Conservation (phyloP, 805 yeast species). For the Myxozyma vanderwaltii region DNA sequence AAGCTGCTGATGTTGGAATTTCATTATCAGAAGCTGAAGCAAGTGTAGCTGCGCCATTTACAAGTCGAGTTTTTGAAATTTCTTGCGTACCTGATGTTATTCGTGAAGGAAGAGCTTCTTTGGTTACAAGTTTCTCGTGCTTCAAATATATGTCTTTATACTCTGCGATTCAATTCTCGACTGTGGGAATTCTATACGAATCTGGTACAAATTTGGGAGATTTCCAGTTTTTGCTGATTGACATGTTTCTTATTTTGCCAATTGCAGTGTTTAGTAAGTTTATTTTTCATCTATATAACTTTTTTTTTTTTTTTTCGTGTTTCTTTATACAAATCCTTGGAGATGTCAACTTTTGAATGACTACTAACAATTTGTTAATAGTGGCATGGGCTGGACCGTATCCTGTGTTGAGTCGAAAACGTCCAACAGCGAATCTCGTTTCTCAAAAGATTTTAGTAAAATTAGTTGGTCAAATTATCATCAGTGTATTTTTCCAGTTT, state of each 20-base stretch:
- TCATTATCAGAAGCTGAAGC: constrained; percentile 98
- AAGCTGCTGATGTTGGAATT: constrained; percentile 96
- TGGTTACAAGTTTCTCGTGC: constrained; percentile 94
- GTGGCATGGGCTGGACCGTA: constrained; percentile 95
- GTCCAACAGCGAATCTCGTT: constrained; percentile 93
- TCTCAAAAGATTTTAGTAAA: constrained; percentile 86
- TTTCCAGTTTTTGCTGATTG: constrained; percentile 94
- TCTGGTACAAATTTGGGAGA: constrained; percentile 94
- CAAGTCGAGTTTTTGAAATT: constrained; percentile 85
- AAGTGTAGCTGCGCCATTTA: constrained; percentile 97
- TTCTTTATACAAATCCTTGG: too few relatives aligned
- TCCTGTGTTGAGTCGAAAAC: constrained; percentile 57
- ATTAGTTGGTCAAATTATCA: constrained; percentile 70
- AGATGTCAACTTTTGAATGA: too few relatives aligned
- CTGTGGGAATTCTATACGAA: constrained; percentile 81
- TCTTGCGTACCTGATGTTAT: constrained; percentile 91
- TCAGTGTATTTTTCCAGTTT: constrained; percentile 67
- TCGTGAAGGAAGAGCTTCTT: constrained; percentile 90
- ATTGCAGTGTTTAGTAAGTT: constrained; percentile 70
- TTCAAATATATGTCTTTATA: constrained; percentile 97
- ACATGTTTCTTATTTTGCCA: constrained; percentile 85
- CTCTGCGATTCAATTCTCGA: constrained; percentile 91
- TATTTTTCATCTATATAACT: too few relatives aligned
- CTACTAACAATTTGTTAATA: constrained; percentile 37
- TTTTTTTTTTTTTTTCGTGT: too few relatives aligned